Evolutionary conservation across 345 rosid species (phyloP).

Genomic region (Lenwebbia sp.): DNA sequence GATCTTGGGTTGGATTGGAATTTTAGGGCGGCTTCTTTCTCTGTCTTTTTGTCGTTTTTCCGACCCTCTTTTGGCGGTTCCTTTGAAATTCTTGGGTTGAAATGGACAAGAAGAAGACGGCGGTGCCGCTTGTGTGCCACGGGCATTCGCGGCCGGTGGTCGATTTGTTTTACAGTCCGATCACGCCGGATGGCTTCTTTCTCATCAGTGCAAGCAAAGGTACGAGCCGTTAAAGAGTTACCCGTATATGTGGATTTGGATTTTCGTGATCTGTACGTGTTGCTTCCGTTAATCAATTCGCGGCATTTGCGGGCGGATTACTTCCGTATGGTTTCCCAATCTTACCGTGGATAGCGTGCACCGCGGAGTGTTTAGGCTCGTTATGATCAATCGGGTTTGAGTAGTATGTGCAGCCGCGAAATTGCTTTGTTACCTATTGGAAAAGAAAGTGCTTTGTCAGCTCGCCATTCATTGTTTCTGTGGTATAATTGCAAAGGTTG

Average conservation of each 20-base stretch:
- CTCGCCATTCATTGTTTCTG: neutral
- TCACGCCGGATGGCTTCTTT: slow-evolving; percentile 53
- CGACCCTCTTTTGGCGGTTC: neutral
- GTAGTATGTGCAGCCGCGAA: neutral
- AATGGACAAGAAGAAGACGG: slow-evolving; percentile 54
- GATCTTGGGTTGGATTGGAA: neutral
- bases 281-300: neutral
- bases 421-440: neutral
- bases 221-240: neutral
- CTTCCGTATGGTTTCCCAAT: neutral
- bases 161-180: slow-evolving; percentile 52
- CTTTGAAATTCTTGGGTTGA: neutral
- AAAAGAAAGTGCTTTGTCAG: neutral
- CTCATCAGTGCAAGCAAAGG: slow-evolving; percentile 69
- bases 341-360: neutral
- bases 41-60: neutral
- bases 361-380: neutral
- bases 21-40: neutral
- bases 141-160: slow-evolving; percentile 66
- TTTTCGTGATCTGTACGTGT: neutral
- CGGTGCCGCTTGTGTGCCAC: slow-evolving; percentile 52
- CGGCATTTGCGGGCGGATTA: neutral
- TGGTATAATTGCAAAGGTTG: neutral
- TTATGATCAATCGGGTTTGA: neutral
- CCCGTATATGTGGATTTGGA: neutral